A percentile compares a stretch with the other conserved stretches of the same genome.
Conservation (phyloP, 495 filamentous ascomycete species). For the Thermochaetoides thermophila region DNA sequence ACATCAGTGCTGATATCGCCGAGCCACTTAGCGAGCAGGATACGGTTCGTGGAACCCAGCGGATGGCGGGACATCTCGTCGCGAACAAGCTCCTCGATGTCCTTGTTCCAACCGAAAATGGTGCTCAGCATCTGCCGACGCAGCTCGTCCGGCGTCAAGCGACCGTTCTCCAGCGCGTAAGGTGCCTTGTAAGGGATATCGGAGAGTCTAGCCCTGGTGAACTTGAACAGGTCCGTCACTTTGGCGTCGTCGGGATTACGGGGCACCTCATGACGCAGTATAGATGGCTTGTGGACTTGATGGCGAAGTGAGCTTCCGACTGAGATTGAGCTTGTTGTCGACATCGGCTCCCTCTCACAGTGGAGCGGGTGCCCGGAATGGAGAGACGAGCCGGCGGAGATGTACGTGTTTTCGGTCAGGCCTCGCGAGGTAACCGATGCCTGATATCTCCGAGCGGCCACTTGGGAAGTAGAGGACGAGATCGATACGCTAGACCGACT, state of each 20-base stretch:
- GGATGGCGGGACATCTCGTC: slow-evolving; percentile 75
- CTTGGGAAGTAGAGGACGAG: slow-evolving; percentile 34
- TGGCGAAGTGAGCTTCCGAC: slow-evolving; percentile 45
- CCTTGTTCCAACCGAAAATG: slow-evolving; percentile 89
- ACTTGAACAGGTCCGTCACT: slow-evolving; percentile 54
- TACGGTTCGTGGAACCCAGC: slow-evolving; percentile 54
- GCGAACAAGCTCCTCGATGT: slow-evolving; percentile 65
- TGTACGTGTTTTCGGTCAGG: slow-evolving; percentile 44
- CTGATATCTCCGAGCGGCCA: slow-evolving; percentile 19
- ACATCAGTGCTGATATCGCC: slow-evolving; percentile 71
- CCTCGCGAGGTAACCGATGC: slow-evolving; percentile 34
- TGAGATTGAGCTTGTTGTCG: slow-evolving; percentile 44
- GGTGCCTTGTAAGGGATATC: slow-evolving; percentile 66
- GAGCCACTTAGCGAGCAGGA: slow-evolving; percentile 81
- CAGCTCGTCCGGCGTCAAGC: slow-evolving; percentile 68
- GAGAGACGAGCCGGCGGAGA: slow-evolving; percentile 46
- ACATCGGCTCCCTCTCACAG: slow-evolving; percentile 43
- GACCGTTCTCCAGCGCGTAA: slow-evolving; percentile 42
- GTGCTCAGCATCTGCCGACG: slow-evolving; percentile 83
- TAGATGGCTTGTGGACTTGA: slow-evolving; percentile 48
- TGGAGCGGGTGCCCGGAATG: slow-evolving; percentile 26
- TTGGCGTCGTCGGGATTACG: slow-evolving; percentile 43
- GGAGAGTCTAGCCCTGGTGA: slow-evolving; percentile 51
- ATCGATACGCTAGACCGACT: slow-evolving; percentile 50
- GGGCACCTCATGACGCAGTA: slow-evolving; percentile 70